Percentiles rank a stretch among this genome's conserved stretches.
Evolutionary conservation across 768 basidiomycete species (phyloP).

Genomic region (Podaxis mareebaensis): DNA sequence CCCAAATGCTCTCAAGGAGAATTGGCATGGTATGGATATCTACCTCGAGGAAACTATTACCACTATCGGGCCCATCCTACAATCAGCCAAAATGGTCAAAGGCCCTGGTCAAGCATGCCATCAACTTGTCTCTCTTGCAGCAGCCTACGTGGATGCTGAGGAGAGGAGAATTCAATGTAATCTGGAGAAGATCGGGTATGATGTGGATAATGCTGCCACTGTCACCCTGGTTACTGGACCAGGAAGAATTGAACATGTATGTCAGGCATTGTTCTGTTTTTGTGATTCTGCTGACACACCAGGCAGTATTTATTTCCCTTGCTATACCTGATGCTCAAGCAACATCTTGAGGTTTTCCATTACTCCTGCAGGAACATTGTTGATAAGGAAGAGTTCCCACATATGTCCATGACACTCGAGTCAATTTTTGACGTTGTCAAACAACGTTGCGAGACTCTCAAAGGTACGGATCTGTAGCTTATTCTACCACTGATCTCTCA

Average conservation of each 20-base stretch:
- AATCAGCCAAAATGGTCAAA: conserved; percentile 30
- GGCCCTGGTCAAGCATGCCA: conserved; percentile 26
- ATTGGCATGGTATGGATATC: conserved; percentile 31
- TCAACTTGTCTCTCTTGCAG: conserved; percentile 28
- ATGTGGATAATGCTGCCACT: conserved; percentile 34
- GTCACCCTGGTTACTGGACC: conserved; percentile 35
- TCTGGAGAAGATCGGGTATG: conserved; percentile 30
- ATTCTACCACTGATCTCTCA: background rate
- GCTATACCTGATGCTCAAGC: conserved; percentile 21
- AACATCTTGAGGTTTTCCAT: conserved; percentile 22
- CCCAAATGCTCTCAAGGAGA: conserved; percentile 31
- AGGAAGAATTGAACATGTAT: conserved; percentile 36
- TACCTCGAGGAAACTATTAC: conserved; percentile 35
- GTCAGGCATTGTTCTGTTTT: conserved; percentile 8
- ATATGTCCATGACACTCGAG: conserved; percentile 30
- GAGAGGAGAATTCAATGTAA: conserved; percentile 31
- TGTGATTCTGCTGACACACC: background rate
- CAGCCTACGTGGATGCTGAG: conserved; percentile 27
- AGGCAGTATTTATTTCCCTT: conserved; percentile 24
- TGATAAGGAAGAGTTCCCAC: conserved; percentile 32
- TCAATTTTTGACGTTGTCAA: conserved; percentile 31
- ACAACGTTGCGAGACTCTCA: conserved; percentile 32
- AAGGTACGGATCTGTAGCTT: conserved; percentile 24
- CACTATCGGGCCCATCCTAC: conserved; percentile 33
- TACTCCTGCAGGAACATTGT: conserved; percentile 36